Conservation (phyloP, 257 asterid species). For the Jacaranda mimosifolia region DNA sequence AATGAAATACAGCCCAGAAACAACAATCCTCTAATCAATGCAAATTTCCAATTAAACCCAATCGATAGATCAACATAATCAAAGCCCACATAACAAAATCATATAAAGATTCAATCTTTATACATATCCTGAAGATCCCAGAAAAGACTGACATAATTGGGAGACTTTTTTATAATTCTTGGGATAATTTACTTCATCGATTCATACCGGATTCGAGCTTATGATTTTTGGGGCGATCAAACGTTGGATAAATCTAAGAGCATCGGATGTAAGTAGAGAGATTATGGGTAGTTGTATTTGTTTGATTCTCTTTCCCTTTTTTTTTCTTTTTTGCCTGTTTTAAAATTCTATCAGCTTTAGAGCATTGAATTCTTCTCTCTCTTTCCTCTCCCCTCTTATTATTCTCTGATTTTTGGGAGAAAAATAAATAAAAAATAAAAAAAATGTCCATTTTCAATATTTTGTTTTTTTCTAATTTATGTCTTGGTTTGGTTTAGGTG, state of each 20-base stretch:
- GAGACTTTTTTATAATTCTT: constrained; percentile 38
- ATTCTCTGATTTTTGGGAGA: constrained; percentile 39
- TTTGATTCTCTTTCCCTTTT: constrained; percentile 31
- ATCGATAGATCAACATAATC: constrained; percentile 55
- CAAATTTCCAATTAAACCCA: constrained; percentile 41
- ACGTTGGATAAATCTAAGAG: constrained; percentile 61
- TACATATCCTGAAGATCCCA: constrained; percentile 47
- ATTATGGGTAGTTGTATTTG: constrained; percentile 55
- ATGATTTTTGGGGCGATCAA: constrained; percentile 58
- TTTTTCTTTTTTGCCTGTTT: constrained; percentile 10
- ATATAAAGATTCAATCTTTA: constrained; percentile 42
- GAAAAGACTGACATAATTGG: constrained; percentile 37
- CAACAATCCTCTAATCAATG: constrained; percentile 49
- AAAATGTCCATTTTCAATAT: not conserved
- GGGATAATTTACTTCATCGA: constrained; percentile 42
- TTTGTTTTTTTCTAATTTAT: not conserved
- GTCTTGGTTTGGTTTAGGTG: constrained; percentile 32
- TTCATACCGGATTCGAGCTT: constrained; percentile 77
- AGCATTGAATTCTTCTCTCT: constrained; percentile 47
- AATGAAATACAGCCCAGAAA: constrained; percentile 43
- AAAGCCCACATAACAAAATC: constrained; percentile 43
- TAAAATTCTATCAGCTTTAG: constrained; percentile 37
- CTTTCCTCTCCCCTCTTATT: constrained; percentile 18
- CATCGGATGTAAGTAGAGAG: constrained; percentile 67
- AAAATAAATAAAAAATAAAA: constrained; percentile 13